Evolutionary conservation across 2,329 filamentous ascomycete genomes (phyloP).

Genomic region (Fusarium coffeatum): DNA sequence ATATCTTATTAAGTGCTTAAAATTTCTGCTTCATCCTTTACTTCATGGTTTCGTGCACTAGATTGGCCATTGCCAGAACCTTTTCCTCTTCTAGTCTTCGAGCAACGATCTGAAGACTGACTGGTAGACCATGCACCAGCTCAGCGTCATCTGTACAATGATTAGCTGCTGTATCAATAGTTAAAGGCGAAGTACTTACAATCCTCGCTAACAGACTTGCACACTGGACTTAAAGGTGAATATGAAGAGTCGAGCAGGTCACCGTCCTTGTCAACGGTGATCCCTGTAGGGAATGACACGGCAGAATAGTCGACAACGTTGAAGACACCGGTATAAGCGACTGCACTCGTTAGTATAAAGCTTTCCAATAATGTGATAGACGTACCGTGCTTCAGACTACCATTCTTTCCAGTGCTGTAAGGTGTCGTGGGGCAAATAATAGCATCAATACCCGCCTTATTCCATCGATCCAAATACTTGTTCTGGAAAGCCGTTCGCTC

Average conservation of each 20-base stretch:
- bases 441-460: slow-evolving; percentile 65
- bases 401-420: slow-evolving; percentile 57
- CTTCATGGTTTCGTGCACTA: slow-evolving; percentile 11
- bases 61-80: slow-evolving; percentile 48
- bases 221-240: slow-evolving; percentile 52
- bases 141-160: slow-evolving; percentile 52
- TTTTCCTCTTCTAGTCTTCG: slow-evolving; percentile 58
- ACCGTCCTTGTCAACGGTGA: slow-evolving; percentile 54
- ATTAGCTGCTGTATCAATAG: neutral
- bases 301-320: slow-evolving; percentile 62
- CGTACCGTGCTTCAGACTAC: slow-evolving; percentile 58
- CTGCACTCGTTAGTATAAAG: slow-evolving; percentile 42
- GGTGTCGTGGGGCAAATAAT: slow-evolving; percentile 69
- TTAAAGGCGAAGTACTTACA: slow-evolving; percentile 53
- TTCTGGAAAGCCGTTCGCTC: slow-evolving; percentile 61
- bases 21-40: neutral
- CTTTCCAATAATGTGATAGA: neutral
- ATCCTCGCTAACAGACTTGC: slow-evolving; percentile 54
- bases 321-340: slow-evolving; percentile 63
- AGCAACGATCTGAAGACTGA: slow-evolving; percentile 59
- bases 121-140: slow-evolving; percentile 56
- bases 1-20: too few relatives aligned
- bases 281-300: slow-evolving; percentile 60
- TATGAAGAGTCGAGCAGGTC: slow-evolving; percentile 51
- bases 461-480: slow-evolving; percentile 60